A percentile compares a stretch with the other conserved stretches of the same genome.
Evolutionary conservation across 1,139 yeast species (phyloP).

Genomic region (Geotrichum phurueaensis): DNA sequence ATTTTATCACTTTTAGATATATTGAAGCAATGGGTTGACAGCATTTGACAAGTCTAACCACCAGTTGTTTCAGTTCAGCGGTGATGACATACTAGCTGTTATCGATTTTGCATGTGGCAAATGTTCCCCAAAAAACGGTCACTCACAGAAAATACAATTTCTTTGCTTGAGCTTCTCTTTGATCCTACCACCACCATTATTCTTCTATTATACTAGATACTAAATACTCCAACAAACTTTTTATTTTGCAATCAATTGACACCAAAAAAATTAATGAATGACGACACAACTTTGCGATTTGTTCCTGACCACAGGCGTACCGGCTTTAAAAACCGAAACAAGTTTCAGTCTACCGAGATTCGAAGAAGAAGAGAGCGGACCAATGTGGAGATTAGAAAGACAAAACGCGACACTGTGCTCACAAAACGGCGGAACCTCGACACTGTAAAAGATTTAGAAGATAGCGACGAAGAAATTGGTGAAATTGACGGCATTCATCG

Average conservation of each 20-base stretch:
- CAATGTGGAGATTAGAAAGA: constrained; percentile 93
- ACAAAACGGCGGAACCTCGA: constrained; percentile 83
- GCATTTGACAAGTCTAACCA: not conserved
- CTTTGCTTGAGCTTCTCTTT: not conserved
- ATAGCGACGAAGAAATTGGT: constrained; percentile 43
- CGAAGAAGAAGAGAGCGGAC: constrained; percentile 98
- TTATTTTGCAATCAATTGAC: not conserved
- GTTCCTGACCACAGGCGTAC: constrained; percentile 98
- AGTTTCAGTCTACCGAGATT: constrained; percentile 91
- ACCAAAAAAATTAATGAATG: constrained; percentile 48
- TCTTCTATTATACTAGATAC: not conserved
- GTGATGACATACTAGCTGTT: not conserved
- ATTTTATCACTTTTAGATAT: not conserved
- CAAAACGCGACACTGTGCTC: constrained; percentile 89
- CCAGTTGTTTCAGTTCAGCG: not conserved
- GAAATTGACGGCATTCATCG: constrained; percentile 12
- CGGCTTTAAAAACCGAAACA: constrained; percentile 87
- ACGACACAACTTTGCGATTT: constrained; percentile 76
- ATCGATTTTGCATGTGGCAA: not conserved
- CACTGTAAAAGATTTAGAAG: constrained; percentile 41
- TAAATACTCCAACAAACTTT: not conserved
- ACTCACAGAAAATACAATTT: not conserved
- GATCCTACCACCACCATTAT: not conserved
- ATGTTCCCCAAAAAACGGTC: not conserved
- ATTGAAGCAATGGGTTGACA: not conserved